Conservation (phyloP, 352 stramenopile species). For the Phytophthora syringae region DNA sequence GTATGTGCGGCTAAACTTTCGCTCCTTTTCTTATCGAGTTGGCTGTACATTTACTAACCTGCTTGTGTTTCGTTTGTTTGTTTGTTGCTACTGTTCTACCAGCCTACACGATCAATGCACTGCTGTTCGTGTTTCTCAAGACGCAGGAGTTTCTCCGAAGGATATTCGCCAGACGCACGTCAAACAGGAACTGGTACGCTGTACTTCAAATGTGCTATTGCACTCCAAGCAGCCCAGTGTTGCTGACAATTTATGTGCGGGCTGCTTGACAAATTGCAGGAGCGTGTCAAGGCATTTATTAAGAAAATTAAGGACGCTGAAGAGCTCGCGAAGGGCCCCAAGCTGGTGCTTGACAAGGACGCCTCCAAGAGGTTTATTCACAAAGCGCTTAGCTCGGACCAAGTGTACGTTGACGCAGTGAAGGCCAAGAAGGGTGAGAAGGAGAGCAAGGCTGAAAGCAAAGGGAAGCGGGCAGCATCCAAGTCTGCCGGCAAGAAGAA, state of each 20-base stretch:
- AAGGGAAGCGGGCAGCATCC: slow-evolving; percentile 43
- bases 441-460: slow-evolving; percentile 7
- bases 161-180: slow-evolving; percentile 91
- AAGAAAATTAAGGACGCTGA: slow-evolving; percentile 92
- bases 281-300: slow-evolving; percentile 88
- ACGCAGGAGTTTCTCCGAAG: slow-evolving; percentile 86
- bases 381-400: slow-evolving; percentile 83
- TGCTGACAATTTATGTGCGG: not conserved
- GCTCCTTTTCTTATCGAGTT: not conserved
- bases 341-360: slow-evolving; percentile 79
- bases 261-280: slow-evolving; percentile 34
- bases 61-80: slow-evolving; percentile 1
- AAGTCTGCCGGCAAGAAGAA: slow-evolving; percentile 53
- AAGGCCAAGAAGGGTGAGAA: slow-evolving; percentile 56
- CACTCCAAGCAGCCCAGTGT: not conserved
- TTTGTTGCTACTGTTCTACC: not conserved
- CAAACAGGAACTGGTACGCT: slow-evolving; percentile 86
- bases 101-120: slow-evolving; percentile 89
- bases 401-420: slow-evolving; percentile 81
- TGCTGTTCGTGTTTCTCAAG: slow-evolving; percentile 90
- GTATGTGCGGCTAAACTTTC: slow-evolving; percentile 38
- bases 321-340: slow-evolving; percentile 77
- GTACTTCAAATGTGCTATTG: not conserved
- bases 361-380: slow-evolving; percentile 86
- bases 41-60: slow-evolving; percentile 1